phyloP scores from a whole-genome alignment of 345 rosid species.

The Triadica sebifera region DNA sequence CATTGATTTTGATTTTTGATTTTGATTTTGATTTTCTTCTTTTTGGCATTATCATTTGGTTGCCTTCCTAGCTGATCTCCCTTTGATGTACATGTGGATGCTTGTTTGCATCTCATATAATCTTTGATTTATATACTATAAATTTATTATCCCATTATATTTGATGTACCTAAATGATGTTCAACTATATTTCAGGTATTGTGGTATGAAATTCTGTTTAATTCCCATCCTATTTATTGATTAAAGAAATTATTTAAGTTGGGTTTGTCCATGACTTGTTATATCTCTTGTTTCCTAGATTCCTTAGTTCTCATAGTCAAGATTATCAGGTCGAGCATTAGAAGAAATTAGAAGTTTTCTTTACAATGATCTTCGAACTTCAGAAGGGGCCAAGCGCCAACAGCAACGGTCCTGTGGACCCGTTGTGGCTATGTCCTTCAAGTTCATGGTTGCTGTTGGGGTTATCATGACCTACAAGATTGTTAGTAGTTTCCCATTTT shows the following conservation, averaged over 20 bases:
- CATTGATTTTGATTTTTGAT: no score
- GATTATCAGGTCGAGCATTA: constrained; percentile 62
- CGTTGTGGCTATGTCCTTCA: constrained; percentile 78
- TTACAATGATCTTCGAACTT: constrained; percentile 77
- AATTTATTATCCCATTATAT: not conserved
- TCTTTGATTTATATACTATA: not conserved
- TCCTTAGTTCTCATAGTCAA: constrained; percentile 3
- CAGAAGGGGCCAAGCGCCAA: constrained; percentile 84
- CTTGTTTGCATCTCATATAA: not conserved
- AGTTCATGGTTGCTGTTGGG: constrained; percentile 80
- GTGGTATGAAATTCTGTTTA: no score
- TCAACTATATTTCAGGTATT: no score
- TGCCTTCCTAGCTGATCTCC: no score
- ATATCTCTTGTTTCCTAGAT: not conserved
- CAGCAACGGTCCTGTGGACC: constrained; percentile 88
- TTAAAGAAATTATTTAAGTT: no score
- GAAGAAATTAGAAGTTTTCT: constrained; percentile 80
- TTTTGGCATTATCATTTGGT: not conserved
- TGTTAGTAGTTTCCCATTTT: constrained; percentile 29
- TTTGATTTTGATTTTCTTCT: no score
- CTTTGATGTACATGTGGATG: not conserved
- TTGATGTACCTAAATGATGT: no score
- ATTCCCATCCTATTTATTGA: no score
- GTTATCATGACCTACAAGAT: constrained; percentile 83
- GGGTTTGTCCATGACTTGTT: no score